Base-by-base conservation (phyloP, 2,329 filamentous ascomycete genomes). In the Diaporthe australafricana region DNA sequence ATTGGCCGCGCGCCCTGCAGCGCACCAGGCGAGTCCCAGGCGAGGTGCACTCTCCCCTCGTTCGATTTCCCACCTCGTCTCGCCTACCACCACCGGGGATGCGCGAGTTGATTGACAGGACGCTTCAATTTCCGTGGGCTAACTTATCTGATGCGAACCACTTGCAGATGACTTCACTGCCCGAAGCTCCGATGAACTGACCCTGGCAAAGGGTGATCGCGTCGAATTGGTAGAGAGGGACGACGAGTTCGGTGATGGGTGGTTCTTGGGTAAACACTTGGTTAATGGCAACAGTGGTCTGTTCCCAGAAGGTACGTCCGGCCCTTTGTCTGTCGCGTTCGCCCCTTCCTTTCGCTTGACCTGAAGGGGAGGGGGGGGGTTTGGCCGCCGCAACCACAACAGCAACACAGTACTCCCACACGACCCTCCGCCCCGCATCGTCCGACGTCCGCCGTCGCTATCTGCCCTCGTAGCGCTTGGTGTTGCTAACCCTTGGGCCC, bases 111-210 rank as follows among this genome's bases (percentile, higher is more conserved):
- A 50, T 71, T 75, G 70, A 70, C 70, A 53, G 56, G 57, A 56
- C 55, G 57, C 35, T 42, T 47, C 22, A 65, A 63, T 47, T 71
- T 60, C 55, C 50, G n/a, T 42, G 30, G 57, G 50, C 72, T 73
- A 56, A 73, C 72, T 69, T 42, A 60, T 55, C 35, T 63, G 40
- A 60, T 32, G 63, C 56, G 63, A 45, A 57, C 22, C 30, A 53
- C 38, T 45, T 68, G 60, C 75, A 97, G 94, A 99, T 84, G 95
- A 98, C 83, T 98, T 99, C 81, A 87, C 91, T 77, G 95, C 96
- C 71, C 91, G 96, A 76, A 97, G 95, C 82, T 93, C 94, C 71
- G 96, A 99, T 83, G 96, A 99, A 86, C 87, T 99, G 79, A 97
- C 91, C 77, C 87, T 99, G 75, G 87, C 90, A 70, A 97, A 97